These are phyloP conservation scores for Trametes pubescens DNA, from an alignment of 1,284 basidiomycete species.

Conservation along the genomic window DNA sequence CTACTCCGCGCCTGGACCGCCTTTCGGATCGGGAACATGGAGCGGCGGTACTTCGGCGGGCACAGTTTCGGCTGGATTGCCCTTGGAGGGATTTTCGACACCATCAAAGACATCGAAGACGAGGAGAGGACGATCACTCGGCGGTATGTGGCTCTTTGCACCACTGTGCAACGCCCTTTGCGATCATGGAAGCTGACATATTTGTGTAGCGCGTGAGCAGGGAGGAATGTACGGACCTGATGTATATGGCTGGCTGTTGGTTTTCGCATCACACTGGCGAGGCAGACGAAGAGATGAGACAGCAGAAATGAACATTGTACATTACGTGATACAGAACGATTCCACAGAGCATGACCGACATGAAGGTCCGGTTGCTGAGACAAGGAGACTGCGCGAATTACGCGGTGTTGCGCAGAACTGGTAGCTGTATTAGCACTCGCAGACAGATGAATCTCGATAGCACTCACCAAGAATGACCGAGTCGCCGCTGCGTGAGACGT, in stretches of 20 bases:
- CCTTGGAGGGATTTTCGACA: slow-evolving; percentile 59
- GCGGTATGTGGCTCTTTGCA: slow-evolving; percentile 1
- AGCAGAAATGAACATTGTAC: slow-evolving; percentile 23
- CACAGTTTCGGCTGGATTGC: slow-evolving; percentile 69
- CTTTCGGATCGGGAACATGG: slow-evolving; percentile 52
- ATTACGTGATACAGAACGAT: slow-evolving; percentile 31
- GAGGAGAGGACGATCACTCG: slow-evolving; percentile 29
- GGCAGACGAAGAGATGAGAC: not conserved
- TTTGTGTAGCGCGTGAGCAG: not conserved
- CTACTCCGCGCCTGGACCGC: slow-evolving; percentile 60
- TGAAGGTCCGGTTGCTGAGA: slow-evolving; percentile 11
- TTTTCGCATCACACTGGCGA: not conserved
- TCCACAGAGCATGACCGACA: slow-evolving; percentile 22
- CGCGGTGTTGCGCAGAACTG: slow-evolving; percentile 89
- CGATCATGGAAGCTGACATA: not conserved
- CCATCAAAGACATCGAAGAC: slow-evolving; percentile 47
- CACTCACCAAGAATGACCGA: slow-evolving; percentile 92
- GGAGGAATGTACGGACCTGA: not conserved
- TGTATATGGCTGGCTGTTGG: not conserved
- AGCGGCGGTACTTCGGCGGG: slow-evolving; percentile 58
- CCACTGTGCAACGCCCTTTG: not conserved
- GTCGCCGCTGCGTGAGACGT: slow-evolving; percentile 71
- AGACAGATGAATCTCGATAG: not conserved
- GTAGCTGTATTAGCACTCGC: slow-evolving; percentile 25
- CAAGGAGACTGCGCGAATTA: slow-evolving; percentile 40